phyloP scores from a whole-genome alignment of 371 early-diverging fungal genomes.

The Phascolomyces articulosus region DNA sequence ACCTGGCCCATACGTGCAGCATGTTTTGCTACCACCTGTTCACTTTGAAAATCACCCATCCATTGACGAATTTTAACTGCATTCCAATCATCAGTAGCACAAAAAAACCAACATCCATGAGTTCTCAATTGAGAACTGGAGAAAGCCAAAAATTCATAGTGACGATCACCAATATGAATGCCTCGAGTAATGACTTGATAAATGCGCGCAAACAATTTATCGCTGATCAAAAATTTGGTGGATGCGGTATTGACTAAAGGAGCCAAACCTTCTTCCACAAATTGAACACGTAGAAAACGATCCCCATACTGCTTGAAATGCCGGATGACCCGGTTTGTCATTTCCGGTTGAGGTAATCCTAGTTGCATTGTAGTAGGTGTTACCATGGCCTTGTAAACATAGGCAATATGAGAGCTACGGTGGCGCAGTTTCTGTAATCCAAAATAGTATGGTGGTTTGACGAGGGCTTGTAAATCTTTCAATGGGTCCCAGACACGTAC shows the following conservation, averaged over 20 bases:
- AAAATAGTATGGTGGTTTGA: no score
- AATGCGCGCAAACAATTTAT: conserved; percentile 42
- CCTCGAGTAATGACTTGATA: conserved; percentile 52
- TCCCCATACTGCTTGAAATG: conserved; percentile 48
- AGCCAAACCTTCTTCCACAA: conserved; percentile 62
- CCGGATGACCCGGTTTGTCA: conserved; percentile 63
- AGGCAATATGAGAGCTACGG: conserved; percentile 38
- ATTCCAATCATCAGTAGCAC: conserved; percentile 29
- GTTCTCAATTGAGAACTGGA: conserved; percentile 63
- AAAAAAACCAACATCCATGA: conserved; percentile 77
- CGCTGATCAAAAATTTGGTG: conserved; percentile 9
- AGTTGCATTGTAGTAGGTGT: conserved; percentile 64
- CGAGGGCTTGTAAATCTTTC: not conserved
- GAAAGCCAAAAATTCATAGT: conserved; percentile 72
- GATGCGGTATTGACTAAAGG: conserved; percentile 28
- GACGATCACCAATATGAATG: conserved; percentile 53
- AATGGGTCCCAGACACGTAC: conserved; percentile 4
- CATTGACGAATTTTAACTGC: conserved; percentile 52
- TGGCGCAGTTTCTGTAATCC: not conserved
- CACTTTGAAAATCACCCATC: conserved; percentile 71
- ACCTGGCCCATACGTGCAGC: conserved; percentile 68
- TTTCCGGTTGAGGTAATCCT: conserved; percentile 55
- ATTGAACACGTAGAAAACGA: conserved; percentile 67
- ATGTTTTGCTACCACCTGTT: conserved; percentile 63
- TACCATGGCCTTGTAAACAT: conserved; percentile 37